These are phyloP conservation scores for Leccinum solheimii DNA, from an alignment of 1,284 basidiomycete species.

Conservation along the genomic window DNA sequence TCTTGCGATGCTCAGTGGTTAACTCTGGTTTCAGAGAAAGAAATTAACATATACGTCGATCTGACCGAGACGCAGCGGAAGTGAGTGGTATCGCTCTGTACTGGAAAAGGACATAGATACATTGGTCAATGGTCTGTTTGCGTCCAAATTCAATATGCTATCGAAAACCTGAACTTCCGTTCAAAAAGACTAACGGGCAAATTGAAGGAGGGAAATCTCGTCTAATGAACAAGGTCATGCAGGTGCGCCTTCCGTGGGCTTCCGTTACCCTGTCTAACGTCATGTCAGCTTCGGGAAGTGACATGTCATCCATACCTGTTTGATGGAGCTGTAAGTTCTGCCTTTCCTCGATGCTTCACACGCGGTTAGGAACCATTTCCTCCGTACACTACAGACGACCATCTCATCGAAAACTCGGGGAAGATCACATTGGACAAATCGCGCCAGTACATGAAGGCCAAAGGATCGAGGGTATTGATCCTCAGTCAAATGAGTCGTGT, in stretches of 20 bases:
- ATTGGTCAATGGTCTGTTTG: conserved; percentile 71
- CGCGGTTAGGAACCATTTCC: conserved; percentile 84
- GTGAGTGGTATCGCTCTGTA: conserved; percentile 90
- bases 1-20: neutral
- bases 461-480: conserved; percentile 94
- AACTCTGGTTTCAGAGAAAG: conserved; percentile 70
- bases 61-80: conserved; percentile 96
- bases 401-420: conserved; percentile 94
- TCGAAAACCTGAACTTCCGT: neutral
- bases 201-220: conserved; percentile 96
- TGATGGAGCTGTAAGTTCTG: conserved; percentile 70
- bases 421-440: conserved; percentile 98
- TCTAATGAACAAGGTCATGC: conserved; percentile 99
- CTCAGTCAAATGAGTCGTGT: conserved; percentile 99
- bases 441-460: conserved; percentile 83
- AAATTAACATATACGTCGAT: conserved; percentile 98
- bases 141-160: neutral
- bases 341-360: neutral
- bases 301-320: conserved; percentile 86
- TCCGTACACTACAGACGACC: conserved; percentile 98
- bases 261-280: conserved; percentile 7
- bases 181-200: conserved; percentile 79
- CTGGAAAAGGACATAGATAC: conserved; percentile 99
- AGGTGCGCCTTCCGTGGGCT: conserved; percentile 50
- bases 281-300: conserved; percentile 65